Evolutionary conservation across 257 asterid species (phyloP).

Genomic region (Plantago ovata): DNA sequence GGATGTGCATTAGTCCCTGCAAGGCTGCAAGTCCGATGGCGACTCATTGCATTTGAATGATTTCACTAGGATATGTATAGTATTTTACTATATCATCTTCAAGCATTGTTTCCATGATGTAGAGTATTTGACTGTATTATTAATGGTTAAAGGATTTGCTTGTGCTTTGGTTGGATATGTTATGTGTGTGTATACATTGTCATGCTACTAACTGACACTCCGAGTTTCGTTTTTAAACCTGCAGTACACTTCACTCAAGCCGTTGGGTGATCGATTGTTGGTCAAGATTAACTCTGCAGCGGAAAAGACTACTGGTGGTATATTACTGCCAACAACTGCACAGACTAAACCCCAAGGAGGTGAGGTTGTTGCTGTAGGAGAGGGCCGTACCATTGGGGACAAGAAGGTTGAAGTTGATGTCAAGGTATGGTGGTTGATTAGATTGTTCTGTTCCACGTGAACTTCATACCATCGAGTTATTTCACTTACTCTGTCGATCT

Average conservation of each 20-base stretch:
- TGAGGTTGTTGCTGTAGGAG: constrained; percentile 93
- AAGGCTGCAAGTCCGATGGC: too few species aligned
- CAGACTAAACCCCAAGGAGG: constrained; percentile 83
- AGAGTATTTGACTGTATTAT: too few species aligned
- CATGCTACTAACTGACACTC: too few species aligned
- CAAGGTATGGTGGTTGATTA: constrained; percentile 39
- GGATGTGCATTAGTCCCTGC: too few species aligned
- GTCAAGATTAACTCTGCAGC: constrained; percentile 75
- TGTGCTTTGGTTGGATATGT: too few species aligned
- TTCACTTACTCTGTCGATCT: constrained; percentile 11
- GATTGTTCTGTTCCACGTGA: neutral
- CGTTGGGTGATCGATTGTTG: constrained; percentile 89
- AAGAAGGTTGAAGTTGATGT: constrained; percentile 68
- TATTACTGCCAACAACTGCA: constrained; percentile 68
- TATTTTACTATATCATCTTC: too few species aligned
- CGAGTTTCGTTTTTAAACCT: neutral
- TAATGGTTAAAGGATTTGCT: too few species aligned
- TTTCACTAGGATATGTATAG: too few species aligned
- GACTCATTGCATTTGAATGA: too few species aligned
- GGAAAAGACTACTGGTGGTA: constrained; percentile 90
- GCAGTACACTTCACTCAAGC: constrained; percentile 92
- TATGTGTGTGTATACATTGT: too few species aligned
- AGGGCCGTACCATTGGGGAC: constrained; percentile 81
- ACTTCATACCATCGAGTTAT: neutral
- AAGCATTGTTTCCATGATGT: too few species aligned